Conservation (phyloP, 1,284 basidiomycete species). For the Ceratorhiza oryzae-sativae region DNA sequence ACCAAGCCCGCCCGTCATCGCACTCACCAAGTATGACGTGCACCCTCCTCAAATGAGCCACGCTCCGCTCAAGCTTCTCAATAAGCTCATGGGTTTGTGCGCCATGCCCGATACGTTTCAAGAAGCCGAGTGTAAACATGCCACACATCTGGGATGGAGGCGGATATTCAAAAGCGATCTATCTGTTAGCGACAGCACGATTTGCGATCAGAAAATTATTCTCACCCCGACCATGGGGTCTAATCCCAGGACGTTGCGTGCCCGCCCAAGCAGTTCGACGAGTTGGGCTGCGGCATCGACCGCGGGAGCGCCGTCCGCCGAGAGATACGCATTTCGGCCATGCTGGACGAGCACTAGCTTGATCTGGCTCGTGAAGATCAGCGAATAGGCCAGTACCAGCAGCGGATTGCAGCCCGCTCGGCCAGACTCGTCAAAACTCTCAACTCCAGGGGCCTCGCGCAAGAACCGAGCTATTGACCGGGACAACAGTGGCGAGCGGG, state of each 20-base stretch:
- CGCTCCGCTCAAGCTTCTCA: slow-evolving; percentile 15
- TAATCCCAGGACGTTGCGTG: background rate
- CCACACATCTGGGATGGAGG: slow-evolving; percentile 4
- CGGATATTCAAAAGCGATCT: background rate
- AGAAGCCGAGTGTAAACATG: slow-evolving; percentile 20
- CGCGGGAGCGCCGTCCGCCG: background rate
- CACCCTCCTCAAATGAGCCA: background rate
- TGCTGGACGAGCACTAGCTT: slow-evolving; percentile 18
- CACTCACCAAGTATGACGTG: slow-evolving; percentile 32
- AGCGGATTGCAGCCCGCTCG: slow-evolving; percentile 2
- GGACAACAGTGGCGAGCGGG: slow-evolving; percentile 18
- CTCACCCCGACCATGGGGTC: slow-evolving; percentile 26
- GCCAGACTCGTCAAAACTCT: slow-evolving; percentile 12
- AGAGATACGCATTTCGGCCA: slow-evolving; percentile 8
- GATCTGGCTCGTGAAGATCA: slow-evolving; percentile 7
- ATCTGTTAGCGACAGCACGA: background rate
- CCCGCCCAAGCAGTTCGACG: background rate
- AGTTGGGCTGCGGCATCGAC: background rate
- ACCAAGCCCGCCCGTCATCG: background rate
- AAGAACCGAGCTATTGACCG: slow-evolving; percentile 7
- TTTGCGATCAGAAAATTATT: background rate
- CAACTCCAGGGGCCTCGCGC: slow-evolving; percentile 1
- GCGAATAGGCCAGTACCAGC: slow-evolving; percentile 1
- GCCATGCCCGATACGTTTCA: slow-evolving; percentile 12
- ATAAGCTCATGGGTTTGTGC: background rate